Base-by-base conservation (phyloP, 441 rosid genomes). In the Capsella rubella region DNA sequence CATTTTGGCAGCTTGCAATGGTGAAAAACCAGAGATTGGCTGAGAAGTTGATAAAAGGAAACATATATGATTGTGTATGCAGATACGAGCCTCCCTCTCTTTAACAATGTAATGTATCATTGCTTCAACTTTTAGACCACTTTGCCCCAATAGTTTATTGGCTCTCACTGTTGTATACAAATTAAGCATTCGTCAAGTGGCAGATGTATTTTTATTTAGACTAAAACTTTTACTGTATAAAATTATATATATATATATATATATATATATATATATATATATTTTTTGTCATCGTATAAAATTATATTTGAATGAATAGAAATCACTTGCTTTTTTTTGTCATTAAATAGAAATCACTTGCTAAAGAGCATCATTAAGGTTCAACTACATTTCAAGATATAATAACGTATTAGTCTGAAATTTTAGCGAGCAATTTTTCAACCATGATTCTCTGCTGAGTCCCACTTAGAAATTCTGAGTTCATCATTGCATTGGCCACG, bases 1-100 rank as follows among this genome's bases (percentile, higher is more conserved):
- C 10, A 55, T 67, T 14, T 76, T 80, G 82, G 81, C 89, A 95
- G 99, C 88, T 95, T 58, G 99, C 99, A 42, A 95, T 95, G 99
- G 98, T 95, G 84, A 93, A 95, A 90, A 95, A 95, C 71, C 99
- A 95, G 74, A 90, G 99, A 78, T 77, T 96, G 81, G 98, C 98
- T 7, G 97, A 90, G 74, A 96, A 96, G 76, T 80, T 95, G 81
- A 88, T 96, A 13, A 49, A 81, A 28, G 99, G 99, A 61, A 86
- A 85, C 78, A 89, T 96, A 72, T 95, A 96, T 25, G 90, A 96
- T 73, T 91, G 97, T 49, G 97, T 96, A 39, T 96, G 99, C 88
- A 83, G 95, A 85, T 96, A 89, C 11, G 98, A 96, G 69, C 85
- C 91, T 27, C 89, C 89, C 27, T 49, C 71, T 73, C 69, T 71